Base-by-base conservation (phyloP, 2,329 filamentous ascomycete genomes). In the Penicillium psychrosexuale region DNA sequence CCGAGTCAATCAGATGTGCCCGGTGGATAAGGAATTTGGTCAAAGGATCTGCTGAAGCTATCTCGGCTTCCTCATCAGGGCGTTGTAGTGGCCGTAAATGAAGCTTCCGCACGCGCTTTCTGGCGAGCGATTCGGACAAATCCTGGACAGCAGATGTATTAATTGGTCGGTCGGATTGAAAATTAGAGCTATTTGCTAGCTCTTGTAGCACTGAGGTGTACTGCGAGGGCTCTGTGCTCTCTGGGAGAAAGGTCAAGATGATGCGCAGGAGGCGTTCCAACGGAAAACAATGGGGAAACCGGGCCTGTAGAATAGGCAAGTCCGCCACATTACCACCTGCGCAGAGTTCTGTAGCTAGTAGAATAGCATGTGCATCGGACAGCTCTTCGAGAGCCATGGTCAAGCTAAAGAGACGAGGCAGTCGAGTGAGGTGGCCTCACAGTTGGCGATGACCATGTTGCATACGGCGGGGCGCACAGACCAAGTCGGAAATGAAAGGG, bases 241-340 rank as follows among this genome's bases (percentile, higher is more conserved):
- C 82, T 19, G 84, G 84, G n/a, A 86, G 75, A 62, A 81, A 86
- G 53, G 82, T 84, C 58, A 87, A 73, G 50, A 86, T 70, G 47
- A 87, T 82, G 57, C 81, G 80, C 56, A 86, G 75, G 50, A 83
- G 68, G 15, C 84, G 75, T 56, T 81, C 80, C 7, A 80, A 69
- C 30, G 77, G 72, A 46, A 85, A 75, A 54, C 77, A 70, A 55
- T 69, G 75, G 45, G 75, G 75, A 48, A 78, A 78, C 46, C 74
- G 70, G 40, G 78, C 72, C 57, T 79, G 78, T 59, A 87, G 70
- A 58, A 75, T 71, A 57, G 79, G 79, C 27, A 87, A 72, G 22
- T 75, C 73, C 44, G 72, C 65, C 54, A 85, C 74, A 64, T 85
- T 78, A 55, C 81, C 77, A 57, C 78, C 76, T 53, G 78, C 77